Percentiles rank a stretch among this genome's conserved stretches.
phyloP scores from a whole-genome alignment of 2,329 filamentous ascomycete genomes.

The Chaetomium sp. region DNA sequence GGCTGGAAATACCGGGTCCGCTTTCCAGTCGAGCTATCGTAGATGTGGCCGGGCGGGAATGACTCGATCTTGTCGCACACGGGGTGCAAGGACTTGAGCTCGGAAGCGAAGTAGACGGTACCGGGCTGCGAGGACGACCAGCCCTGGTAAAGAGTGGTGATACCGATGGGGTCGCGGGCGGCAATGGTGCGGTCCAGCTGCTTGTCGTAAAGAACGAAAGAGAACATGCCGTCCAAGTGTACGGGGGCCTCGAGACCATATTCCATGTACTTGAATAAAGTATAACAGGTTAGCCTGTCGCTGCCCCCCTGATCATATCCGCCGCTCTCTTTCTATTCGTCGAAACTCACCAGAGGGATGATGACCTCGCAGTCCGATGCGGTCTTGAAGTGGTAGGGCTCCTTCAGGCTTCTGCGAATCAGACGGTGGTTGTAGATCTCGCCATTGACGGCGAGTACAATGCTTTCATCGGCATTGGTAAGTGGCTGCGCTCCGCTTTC shows the following conservation, averaged over 20 bases:
- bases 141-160: constrained; percentile 96
- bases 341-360: constrained; percentile 74
- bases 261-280: constrained; percentile 66
- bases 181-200: constrained; percentile 85
- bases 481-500: constrained; percentile 94
- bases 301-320: background rate
- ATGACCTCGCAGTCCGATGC: constrained; percentile 98
- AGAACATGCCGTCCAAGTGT: constrained; percentile 98
- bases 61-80: constrained; percentile 93
- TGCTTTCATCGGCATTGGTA: constrained; percentile 79
- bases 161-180: constrained; percentile 90
- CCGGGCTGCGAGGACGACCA: constrained; percentile 76
- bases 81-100: constrained; percentile 86
- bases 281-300: background rate
- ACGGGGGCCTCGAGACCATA: constrained; percentile 88
- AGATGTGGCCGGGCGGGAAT: constrained; percentile 93
- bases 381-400: constrained; percentile 93
- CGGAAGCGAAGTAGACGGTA: constrained; percentile 91
- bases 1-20: constrained; percentile 87
- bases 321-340: background rate
- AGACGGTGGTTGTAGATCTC: constrained; percentile 99
- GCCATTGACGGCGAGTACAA: constrained; percentile 94
- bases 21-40: constrained; percentile 84
- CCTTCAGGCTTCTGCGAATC: constrained; percentile 79
- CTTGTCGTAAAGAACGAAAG: constrained; percentile 97